Conservation (phyloP, 2,329 filamentous ascomycete genomes). For the Fusarium napiforme region DNA sequence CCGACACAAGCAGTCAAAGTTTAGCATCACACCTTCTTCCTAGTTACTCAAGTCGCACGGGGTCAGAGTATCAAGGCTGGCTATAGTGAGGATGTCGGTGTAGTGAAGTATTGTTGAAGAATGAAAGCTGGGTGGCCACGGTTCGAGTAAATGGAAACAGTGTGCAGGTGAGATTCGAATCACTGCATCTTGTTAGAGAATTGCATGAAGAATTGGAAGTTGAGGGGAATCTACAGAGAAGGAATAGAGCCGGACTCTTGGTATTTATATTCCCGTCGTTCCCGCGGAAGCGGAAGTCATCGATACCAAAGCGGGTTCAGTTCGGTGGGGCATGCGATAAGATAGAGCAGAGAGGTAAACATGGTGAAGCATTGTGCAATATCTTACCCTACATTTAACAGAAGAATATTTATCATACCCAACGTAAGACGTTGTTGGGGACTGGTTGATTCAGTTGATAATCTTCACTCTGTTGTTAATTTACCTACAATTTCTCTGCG, state of each 20-base stretch:
- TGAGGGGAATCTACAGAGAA: fast-evolving
- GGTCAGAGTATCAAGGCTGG: background rate
- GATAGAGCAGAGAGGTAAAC: background rate
- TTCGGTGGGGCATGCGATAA: background rate
- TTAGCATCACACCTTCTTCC: background rate
- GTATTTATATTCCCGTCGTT: background rate
- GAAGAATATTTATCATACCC: fast-evolving
- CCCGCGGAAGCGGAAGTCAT: background rate
- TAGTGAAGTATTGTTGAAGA: too few relatives aligned
- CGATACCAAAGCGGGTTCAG: background rate
- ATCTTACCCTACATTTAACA: background rate
- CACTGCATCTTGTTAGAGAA: too few relatives aligned
- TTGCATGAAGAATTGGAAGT: fast-evolving
- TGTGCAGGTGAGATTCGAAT: too few relatives aligned
- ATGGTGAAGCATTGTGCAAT: background rate
- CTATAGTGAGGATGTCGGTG: background rate
- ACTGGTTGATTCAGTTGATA: fast-evolving
- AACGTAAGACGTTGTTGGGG: fast-evolving
- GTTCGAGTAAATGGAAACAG: too few relatives aligned
- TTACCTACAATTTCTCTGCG: fast-evolving
- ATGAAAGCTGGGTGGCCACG: too few relatives aligned
- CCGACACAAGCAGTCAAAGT: background rate
- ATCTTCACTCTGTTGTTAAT: fast-evolving
- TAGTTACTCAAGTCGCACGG: background rate
- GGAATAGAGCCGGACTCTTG: too few relatives aligned